Base-by-base conservation (phyloP, 495 filamentous ascomycete species). In the Annulohypoxylon bovei region DNA sequence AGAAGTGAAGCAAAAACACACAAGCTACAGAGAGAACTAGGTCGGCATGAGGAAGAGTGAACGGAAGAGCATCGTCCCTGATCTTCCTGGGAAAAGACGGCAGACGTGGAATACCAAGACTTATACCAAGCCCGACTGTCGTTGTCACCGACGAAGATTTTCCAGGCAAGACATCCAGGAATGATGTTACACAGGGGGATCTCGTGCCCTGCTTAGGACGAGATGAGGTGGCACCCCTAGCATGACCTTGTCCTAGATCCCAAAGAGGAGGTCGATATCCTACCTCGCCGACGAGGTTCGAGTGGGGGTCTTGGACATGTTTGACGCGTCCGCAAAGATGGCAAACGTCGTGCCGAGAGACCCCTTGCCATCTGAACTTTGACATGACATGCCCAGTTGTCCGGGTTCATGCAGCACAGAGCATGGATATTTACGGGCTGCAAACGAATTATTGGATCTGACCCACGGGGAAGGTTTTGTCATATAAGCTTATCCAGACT, bases 51-150 rank as follows among this genome's bases (percentile, higher is more conserved):
- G 46, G 37, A 50, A 62, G 62, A 57, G 25, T 58, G 63, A 52
- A 58, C 28, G 42, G 62, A 57, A 67, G 27, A 59, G 62, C 40
- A 61, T 67, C 44, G 63, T 67, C 47, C 62, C 58, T 71, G 62
- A 71, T 67, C 58, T 71, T 63, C 68, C 27, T 67, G 67, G 53
- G 60, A 63, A 49, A 42, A 35, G 61, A 16, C 30, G 5, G n/a
- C 28, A 65, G 39, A 63, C 53, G 68, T 67, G 66, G 68, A 46
- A 66, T 56, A 63, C 63, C 63, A 71, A 71, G 68, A 71, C 62
- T 67, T 71, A 67, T 71, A 63, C 68, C 62, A 59, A 59, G 62
- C 42, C 9, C 60, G 6, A 9, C 22, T 37, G 59, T 67, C 33
- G 33, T 60, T 32, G 27, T 56, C 56, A 58, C 35, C 25, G 35